Percentiles rank a stretch among this genome's conserved stretches.
phyloP scores from a whole-genome alignment of 2,329 filamentous ascomycete genomes.

The Tolypocladium cylindrosporum region DNA sequence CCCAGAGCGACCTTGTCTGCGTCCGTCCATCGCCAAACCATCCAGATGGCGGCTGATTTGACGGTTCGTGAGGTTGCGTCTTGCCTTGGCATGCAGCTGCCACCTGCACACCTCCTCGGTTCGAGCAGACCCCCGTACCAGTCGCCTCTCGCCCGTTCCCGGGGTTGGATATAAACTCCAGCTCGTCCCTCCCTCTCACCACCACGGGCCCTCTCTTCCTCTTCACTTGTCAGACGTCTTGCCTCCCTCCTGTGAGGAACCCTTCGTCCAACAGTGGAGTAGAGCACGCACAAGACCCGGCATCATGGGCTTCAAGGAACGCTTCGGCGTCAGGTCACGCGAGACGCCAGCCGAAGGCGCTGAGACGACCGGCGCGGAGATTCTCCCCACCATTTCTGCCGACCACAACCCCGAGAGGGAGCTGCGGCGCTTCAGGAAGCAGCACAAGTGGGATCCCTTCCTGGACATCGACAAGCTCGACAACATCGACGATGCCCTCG shows the following conservation, averaged over 20 bases:
- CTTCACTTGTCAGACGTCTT: neutral
- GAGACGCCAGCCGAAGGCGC: conserved; percentile 6
- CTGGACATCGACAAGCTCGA: conserved; percentile 41
- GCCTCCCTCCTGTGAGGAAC: neutral
- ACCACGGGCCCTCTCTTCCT: neutral
- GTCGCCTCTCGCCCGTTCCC: neutral
- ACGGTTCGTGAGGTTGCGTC: neutral
- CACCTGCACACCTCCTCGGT: neutral
- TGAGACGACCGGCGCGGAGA: conserved; percentile 9
- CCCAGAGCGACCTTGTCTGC: neutral
- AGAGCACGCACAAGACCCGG: neutral
- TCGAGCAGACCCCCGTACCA: neutral
- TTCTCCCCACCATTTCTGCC: conserved; percentile 7
- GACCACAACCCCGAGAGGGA: conserved; percentile 13
- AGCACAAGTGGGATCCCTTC: conserved; percentile 48
- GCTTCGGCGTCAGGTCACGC: conserved; percentile 8
- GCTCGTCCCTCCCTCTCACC: neutral
- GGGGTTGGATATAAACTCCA: conserved; percentile 4
- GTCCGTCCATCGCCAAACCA: neutral
- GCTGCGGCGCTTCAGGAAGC: conserved; percentile 33
- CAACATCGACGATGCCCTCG: conserved; percentile 37
- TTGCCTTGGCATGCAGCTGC: neutral
- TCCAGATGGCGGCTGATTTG: neutral
- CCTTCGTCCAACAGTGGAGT: neutral
- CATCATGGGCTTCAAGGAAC: conserved; percentile 13